phyloP scores from a whole-genome alignment of 495 filamentous ascomycete genomes.

The Cenococcum geophilum region DNA sequence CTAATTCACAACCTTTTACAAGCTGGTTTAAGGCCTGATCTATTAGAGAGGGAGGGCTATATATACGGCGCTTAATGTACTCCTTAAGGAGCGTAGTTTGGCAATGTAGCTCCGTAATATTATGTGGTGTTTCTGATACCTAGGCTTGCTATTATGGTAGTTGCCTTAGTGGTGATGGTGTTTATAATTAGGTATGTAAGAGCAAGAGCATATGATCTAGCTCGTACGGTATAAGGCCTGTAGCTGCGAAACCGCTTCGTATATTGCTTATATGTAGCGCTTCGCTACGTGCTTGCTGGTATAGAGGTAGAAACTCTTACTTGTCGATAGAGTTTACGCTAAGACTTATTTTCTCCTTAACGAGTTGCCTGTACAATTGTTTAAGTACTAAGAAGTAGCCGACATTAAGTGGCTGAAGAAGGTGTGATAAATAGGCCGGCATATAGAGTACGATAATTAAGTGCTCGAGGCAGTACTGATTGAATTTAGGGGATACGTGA shows the following conservation, averaged over 20 bases:
- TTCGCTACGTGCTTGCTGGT: constrained; percentile 7
- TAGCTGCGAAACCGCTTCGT: constrained; percentile 9
- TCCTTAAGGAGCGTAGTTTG: not conserved
- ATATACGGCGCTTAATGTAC: not conserved
- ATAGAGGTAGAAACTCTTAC: constrained; percentile 14
- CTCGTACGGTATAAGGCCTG: constrained; percentile 17
- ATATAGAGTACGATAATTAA: not conserved
- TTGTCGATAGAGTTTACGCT: constrained; percentile 17
- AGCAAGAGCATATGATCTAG: not conserved
- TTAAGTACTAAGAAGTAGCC: too few species aligned
- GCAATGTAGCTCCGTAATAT: not conserved
- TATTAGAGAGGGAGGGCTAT: not conserved
- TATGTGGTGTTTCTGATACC: too few species aligned
- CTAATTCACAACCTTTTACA: constrained; percentile 18
- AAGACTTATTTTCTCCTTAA: constrained; percentile 11
- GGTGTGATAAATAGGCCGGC: too few species aligned
- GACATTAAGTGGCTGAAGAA: too few species aligned
- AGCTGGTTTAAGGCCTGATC: constrained; percentile 9
- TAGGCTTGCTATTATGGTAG: not conserved
- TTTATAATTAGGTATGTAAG: not conserved
- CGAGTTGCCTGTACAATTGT: constrained; percentile 14
- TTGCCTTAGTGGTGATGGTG: constrained; percentile 1
- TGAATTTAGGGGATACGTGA: too few species aligned
- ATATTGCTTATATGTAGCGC: constrained; percentile 16
- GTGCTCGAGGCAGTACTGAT: too few species aligned